Percentiles rank a stretch among this genome's conserved stretches.
Conservation (phyloP, 306 rosid species). For the Corylus heterophylla region DNA sequence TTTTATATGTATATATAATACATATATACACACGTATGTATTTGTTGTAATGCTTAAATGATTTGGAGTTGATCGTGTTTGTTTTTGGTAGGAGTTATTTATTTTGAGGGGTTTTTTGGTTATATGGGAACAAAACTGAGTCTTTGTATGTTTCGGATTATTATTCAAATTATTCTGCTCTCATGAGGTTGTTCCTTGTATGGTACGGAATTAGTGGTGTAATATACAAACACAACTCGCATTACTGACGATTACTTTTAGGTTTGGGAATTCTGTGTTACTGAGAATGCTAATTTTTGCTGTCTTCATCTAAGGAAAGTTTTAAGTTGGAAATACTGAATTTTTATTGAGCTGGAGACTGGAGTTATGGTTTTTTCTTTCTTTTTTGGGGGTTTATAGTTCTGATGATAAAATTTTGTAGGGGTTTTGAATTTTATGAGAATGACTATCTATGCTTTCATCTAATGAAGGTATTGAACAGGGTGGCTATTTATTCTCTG, state of each 20-base stretch:
- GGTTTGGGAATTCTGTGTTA: neutral
- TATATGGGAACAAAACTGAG: neutral
- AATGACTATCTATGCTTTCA: constrained; percentile 14
- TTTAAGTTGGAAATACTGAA: neutral
- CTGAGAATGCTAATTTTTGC: neutral
- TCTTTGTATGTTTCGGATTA: neutral
- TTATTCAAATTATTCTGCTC: neutral
- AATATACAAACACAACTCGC: neutral
- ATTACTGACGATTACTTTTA: constrained; percentile 6
- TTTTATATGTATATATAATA: neutral
- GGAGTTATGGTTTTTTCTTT: too few species aligned
- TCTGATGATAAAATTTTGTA: constrained; percentile 4
- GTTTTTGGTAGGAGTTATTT: constrained; percentile 18
- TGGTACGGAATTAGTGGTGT: neutral
- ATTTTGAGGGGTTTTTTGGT: constrained; percentile 2
- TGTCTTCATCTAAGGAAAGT: constrained; percentile 10
- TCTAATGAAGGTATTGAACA: constrained; percentile 34
- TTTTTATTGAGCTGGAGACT: neutral
- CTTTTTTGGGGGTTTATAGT: neutral
- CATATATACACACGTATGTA: constrained; percentile 2
- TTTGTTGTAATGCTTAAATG: neutral
- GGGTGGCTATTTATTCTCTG: constrained; percentile 34
- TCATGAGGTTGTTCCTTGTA: neutral
- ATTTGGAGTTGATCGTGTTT: constrained; percentile 20
- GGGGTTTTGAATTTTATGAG: constrained; percentile 21